A percentile compares a stretch with the other conserved stretches of the same genome.
phyloP scores from a whole-genome alignment of 2,329 filamentous ascomycete genomes.

The Coniochaeta ligniaria region DNA sequence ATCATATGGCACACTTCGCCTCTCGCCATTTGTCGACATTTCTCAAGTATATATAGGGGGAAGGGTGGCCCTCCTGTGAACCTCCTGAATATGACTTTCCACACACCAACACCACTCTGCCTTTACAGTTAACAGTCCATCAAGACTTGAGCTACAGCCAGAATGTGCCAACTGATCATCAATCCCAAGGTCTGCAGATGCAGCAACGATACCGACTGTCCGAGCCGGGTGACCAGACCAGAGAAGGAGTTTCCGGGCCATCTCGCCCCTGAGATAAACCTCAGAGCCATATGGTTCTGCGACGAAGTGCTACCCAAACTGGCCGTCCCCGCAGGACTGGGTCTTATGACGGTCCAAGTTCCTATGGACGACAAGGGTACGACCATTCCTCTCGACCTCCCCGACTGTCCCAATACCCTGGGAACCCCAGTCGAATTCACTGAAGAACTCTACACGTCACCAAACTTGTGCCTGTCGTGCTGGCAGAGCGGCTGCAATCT shows the following conservation, averaged over 20 bases:
- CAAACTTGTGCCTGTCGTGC: background rate
- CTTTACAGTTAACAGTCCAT: background rate
- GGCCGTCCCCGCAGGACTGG: background rate
- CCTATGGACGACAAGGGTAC: no score
- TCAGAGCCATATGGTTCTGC: background rate
- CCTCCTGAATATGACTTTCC: no score
- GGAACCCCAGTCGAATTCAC: background rate
- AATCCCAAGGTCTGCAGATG: background rate
- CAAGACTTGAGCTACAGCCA: background rate
- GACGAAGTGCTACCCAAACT: background rate
- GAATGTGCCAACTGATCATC: background rate
- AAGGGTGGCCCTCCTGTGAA: no score
- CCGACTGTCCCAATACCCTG: no score
- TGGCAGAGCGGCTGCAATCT: background rate
- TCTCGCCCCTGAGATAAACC: background rate
- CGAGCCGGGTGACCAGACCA: background rate
- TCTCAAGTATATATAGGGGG: background rate
- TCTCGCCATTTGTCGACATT: background rate
- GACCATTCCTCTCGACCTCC: background rate
- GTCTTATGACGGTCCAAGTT: no score
- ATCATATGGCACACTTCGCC: background rate
- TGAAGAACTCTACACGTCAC: background rate
- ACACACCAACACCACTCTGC: background rate
- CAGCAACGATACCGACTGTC: background rate
- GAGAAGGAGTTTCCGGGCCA: background rate